Evolutionary conservation across 163 green algal genomes (phyloP).

Genomic region (Scenedesmus sp.): DNA sequence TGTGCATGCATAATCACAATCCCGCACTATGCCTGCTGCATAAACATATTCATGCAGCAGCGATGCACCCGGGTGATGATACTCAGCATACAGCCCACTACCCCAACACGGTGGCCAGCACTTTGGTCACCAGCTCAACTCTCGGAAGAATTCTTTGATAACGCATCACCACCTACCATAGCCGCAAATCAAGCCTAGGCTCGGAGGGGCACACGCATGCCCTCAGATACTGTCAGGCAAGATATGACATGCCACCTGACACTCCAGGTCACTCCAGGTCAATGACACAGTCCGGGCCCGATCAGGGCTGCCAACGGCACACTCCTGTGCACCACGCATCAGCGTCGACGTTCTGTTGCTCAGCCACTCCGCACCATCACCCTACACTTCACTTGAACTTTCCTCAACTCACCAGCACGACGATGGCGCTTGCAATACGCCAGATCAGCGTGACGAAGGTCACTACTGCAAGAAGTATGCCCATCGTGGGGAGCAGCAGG

Average conservation of each 20-base stretch:
- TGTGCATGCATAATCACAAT: too few relatives aligned
- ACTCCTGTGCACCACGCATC: not conserved
- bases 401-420: not conserved
- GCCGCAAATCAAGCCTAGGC: not conserved
- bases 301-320: not conserved
- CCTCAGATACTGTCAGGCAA: slow-evolving; percentile 6
- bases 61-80: too few relatives aligned
- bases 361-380: not conserved
- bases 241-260: not conserved
- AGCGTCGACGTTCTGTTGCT: not conserved
- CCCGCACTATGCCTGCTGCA: too few relatives aligned
- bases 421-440: not conserved
- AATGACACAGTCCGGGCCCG: not conserved
- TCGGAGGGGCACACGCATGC: too few relatives aligned
- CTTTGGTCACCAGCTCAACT: not conserved
- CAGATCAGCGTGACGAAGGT: not conserved
- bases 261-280: not conserved
- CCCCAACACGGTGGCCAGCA: not conserved
- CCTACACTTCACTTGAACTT: not conserved
- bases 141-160: too few relatives aligned
- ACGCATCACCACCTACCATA: not conserved
- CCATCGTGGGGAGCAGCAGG: not conserved
- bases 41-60: not conserved
- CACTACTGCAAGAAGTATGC: not conserved
- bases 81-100: too few relatives aligned